Evolutionary conservation across 768 basidiomycete species (phyloP).

Genomic region (Wakefieldia striispora): DNA sequence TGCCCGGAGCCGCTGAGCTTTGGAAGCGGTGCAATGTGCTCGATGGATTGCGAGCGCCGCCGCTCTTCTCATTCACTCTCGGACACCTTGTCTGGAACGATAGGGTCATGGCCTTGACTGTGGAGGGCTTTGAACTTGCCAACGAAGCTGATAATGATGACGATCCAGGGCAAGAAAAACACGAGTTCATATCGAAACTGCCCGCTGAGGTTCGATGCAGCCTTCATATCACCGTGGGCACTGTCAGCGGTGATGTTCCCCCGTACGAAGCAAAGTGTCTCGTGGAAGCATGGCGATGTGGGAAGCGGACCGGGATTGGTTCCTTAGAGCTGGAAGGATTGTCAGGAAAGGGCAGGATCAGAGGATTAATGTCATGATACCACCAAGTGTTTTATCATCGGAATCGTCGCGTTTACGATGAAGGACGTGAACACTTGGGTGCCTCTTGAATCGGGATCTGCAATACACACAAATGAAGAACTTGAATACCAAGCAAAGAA

Average conservation of each 20-base stretch:
- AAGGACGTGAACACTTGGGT: no score
- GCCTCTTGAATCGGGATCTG: no score
- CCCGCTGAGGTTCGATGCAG: slow-evolving; percentile 44
- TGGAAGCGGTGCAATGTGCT: slow-evolving; percentile 40
- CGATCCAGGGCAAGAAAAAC: slow-evolving; percentile 36
- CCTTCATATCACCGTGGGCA: slow-evolving; percentile 90
- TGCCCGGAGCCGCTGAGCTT: slow-evolving; percentile 34
- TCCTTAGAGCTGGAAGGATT: slow-evolving; percentile 30
- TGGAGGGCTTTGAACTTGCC: slow-evolving; percentile 53
- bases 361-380: slow-evolving; percentile 18
- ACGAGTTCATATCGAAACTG: slow-evolving; percentile 47
- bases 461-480: no score
- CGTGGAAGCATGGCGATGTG: slow-evolving; percentile 53
- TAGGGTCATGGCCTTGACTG: slow-evolving; percentile 75
- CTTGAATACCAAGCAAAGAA: no score
- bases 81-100: slow-evolving; percentile 70
- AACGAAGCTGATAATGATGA: slow-evolving; percentile 29
- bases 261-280: slow-evolving; percentile 72
- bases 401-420: no score
- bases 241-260: slow-evolving; percentile 44
- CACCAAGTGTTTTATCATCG: background rate
- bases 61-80: slow-evolving; percentile 61
- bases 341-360: slow-evolving; percentile 31
- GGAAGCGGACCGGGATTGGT: slow-evolving; percentile 28
- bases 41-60: slow-evolving; percentile 32